Conservation (phyloP, 2,329 filamentous ascomycete genomes). For the Fusarium pseudonygamai region DNA sequence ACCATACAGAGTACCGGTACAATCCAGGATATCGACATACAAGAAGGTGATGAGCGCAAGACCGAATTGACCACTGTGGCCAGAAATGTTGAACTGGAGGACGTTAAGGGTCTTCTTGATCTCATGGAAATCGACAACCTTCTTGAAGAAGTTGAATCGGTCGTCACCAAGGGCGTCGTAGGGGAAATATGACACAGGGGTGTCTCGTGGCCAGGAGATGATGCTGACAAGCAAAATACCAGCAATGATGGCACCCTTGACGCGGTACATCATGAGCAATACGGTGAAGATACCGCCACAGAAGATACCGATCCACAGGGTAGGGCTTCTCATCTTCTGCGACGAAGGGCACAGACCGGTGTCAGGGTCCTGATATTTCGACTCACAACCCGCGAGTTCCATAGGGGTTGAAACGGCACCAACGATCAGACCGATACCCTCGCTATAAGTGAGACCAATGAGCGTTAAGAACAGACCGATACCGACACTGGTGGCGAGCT, state of each 20-base stretch:
- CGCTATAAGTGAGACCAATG: constrained; percentile 80
- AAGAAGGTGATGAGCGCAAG: constrained; percentile 88
- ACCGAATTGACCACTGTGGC: constrained; percentile 79
- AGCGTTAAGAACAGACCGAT: constrained; percentile 85
- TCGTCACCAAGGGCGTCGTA: constrained; percentile 74
- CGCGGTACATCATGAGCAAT: constrained; percentile 83
- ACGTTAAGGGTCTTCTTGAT: constrained; percentile 75
- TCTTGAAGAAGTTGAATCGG: constrained; percentile 86
- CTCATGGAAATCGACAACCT: constrained; percentile 84
- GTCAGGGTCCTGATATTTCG: constrained; percentile 45
- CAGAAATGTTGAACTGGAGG: constrained; percentile 76
- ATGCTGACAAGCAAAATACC: constrained; percentile 86
- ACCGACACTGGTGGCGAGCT: constrained; percentile 85
- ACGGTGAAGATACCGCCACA: constrained; percentile 83
- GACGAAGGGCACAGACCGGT: constrained; percentile 64
- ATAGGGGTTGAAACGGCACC: constrained; percentile 75
- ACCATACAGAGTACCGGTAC: constrained; percentile 86
- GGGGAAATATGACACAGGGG: constrained; percentile 83
- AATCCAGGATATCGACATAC: constrained; percentile 90
- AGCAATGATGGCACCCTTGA: constrained; percentile 86
- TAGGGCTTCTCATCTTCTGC: constrained; percentile 82
- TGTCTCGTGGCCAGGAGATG: constrained; percentile 86
- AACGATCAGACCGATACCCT: constrained; percentile 82
- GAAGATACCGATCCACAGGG: constrained; percentile 91
- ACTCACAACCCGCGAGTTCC: constrained; percentile 76